Evolutionary conservation across 805 yeast genomes (phyloP), one percentile per base, ranked within the genome.

Genomic region (Yamadazyma kitorensis): DNA sequence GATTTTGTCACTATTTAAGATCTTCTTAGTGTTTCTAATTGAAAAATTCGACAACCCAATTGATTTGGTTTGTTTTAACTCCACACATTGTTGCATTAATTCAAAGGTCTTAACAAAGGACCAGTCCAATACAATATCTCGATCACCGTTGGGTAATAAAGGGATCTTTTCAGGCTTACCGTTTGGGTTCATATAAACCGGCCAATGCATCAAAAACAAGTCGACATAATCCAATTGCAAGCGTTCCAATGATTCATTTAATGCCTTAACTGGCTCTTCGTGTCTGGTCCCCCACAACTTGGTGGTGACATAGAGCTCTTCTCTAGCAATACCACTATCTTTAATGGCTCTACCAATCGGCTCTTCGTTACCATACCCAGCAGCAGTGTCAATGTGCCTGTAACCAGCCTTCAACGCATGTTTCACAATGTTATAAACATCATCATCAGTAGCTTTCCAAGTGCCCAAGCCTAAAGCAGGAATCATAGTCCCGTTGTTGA

Each of bases 131-230:
- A 45, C 50, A 23, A 28, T 13, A 29, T 59, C 62, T 29, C 69
- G 58, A 13, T 54, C 54, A 6, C 68, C 74, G 48, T 52, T 56
- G 25, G 59, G 59, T 27, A 44, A 50, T 13, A 43, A 50, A 31
- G 74, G 72, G 31, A 67, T 47, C 33, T 41, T 47, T 27, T 25
- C 47, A 41, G 60, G 47, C 16, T 55, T 59, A 16, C 63, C 61
- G 29, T 62, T 56, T 10, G 68, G 58, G 34, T 69, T 72, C 40
- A 74, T 54, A 6, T 52, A 49, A 19, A 50, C 47, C 3, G 95
- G 95, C 94, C 94, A 86, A 60, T 86, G 95, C 56, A 86, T 72
- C 52, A 86, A 69, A 54, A 80, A 79, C 38, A 86, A 64, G 54
- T 86, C 95, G 31, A 86, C 82, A 51, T 86, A 86, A 31, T 82